These are phyloP conservation scores for Castanea sativa DNA, from an alignment of 306 rosid species.

Conservation along the genomic window DNA sequence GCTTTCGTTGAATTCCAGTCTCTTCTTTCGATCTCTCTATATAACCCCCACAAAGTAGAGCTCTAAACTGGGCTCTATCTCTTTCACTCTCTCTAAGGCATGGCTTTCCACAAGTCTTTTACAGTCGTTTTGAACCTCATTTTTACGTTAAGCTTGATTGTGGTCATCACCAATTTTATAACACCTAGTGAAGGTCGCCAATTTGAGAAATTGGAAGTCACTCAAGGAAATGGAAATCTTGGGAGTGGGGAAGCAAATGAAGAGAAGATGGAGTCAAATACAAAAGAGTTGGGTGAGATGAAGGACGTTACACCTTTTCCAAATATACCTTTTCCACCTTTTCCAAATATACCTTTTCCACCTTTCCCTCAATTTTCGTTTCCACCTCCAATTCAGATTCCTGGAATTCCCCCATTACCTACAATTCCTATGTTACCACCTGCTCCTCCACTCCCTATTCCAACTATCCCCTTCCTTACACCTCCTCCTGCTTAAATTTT, in stretches of 20 bases:
- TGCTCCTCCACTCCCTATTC: neutral
- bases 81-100: neutral
- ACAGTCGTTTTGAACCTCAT: neutral
- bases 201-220: neutral
- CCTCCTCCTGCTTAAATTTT: neutral
- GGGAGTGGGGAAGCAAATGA: neutral
- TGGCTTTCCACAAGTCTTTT: neutral
- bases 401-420: neutral
- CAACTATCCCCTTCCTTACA: neutral
- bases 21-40: neutral
- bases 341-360: constrained; percentile 1
- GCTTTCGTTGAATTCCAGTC: neutral
- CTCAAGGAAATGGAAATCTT: neutral
- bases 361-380: neutral
- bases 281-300: constrained; percentile 17
- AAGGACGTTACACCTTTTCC: constrained; percentile 22
- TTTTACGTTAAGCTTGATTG: neutral
- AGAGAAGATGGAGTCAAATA: neutral
- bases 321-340: neutral
- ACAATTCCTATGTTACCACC: neutral
- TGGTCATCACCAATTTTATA: neutral
- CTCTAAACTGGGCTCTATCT: neutral
- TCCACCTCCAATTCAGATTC: neutral
- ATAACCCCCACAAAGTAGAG: neutral
- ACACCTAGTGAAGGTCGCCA: constrained; percentile 20